Evolutionary conservation across 164 flowering plant species (phyloP), one percentile per base, ranked within the genome.

Genomic region (Berberis vulgaris): DNA sequence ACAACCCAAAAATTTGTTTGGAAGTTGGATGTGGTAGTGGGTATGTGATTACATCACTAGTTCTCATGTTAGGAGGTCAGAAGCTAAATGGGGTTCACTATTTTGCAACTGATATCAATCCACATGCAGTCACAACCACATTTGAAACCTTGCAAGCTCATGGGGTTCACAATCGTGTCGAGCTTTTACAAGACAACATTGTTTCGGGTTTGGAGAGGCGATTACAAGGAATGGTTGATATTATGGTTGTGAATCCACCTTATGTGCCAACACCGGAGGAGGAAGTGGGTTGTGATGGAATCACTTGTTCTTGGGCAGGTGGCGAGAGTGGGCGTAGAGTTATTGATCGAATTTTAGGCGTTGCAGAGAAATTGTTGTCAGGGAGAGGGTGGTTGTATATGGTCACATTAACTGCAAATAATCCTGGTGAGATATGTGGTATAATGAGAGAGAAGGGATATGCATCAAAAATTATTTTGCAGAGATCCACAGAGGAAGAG

Each of bases 21-120:
- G 54, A 52, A 52, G 54, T 52, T 3, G 54, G 54, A 3, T 52
- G 54, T 52, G 54, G 54, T 26, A 52, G 54, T 11, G 54, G 54
- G 10, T 52, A 52, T 52, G 54, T 52, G n/a, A 52, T 52, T 52
- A 52, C 54, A 52, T 52, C 54, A 3, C 54, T 52, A 52, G 54
- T 26, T 4, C 10, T 52, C 3, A 52, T 52, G 54, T 26, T 52
- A 3, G 54, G 54, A 3, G 13, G 54, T 1, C 54, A 52, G 54
- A 26, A 52, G 8, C 3, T 7, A 10, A 26, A 52, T 4, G 54
- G 54, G 54, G 13, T 7, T 52, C 54, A 52, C 13, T 52, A 52
- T 52, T 6, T 52, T 52, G 54, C 54, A 10, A 52, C 54, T 4
- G 54, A 52, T 52, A 52, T 52, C 10, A 52, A 52, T 52, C 54